Conservation (phyloP, 345 rosid genomes). For the Turnera subulata region DNA sequence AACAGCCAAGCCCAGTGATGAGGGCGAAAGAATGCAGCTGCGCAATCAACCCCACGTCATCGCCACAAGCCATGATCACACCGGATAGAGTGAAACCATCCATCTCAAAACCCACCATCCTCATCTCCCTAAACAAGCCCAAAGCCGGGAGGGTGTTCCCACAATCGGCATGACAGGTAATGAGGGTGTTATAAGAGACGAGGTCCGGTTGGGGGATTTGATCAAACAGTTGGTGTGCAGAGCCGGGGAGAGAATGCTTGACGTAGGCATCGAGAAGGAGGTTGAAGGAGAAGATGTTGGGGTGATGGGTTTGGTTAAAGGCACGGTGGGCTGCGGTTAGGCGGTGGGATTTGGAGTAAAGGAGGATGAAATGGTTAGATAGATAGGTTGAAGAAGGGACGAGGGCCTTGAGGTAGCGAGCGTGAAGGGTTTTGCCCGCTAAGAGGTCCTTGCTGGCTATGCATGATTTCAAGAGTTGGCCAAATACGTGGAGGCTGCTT, state of each 20-base stretch:
- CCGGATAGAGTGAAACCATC: conserved; percentile 86
- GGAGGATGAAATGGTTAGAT: conserved; percentile 85
- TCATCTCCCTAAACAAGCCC: conserved; percentile 51
- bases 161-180: conserved; percentile 63
- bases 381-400: conserved; percentile 68
- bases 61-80: conserved; percentile 53
- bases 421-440: conserved; percentile 66
- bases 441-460: conserved; percentile 47
- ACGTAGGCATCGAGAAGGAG: conserved; percentile 47
- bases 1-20: conserved; percentile 55
- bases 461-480: conserved; percentile 49
- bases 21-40: conserved; percentile 67
- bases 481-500: conserved; percentile 45
- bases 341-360: conserved; percentile 75
- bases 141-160: conserved; percentile 43
- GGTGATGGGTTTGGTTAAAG: conserved; percentile 42
- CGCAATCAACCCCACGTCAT: conserved; percentile 38
- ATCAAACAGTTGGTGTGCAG: conserved; percentile 70
- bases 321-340: conserved; percentile 45
- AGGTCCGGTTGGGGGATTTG: conserved; percentile 73
- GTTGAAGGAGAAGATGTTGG: conserved; percentile 81
- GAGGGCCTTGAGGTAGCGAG: conserved; percentile 60
- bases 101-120: conserved; percentile 40
- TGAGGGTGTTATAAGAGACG: conserved; percentile 76
- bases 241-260: conserved; percentile 36